A percentile compares a stretch with the other conserved stretches of the same genome.
These are phyloP conservation scores for Saccharum spontaneum DNA, from an alignment of 176 grass and related monocot species.

Conservation along the genomic window DNA sequence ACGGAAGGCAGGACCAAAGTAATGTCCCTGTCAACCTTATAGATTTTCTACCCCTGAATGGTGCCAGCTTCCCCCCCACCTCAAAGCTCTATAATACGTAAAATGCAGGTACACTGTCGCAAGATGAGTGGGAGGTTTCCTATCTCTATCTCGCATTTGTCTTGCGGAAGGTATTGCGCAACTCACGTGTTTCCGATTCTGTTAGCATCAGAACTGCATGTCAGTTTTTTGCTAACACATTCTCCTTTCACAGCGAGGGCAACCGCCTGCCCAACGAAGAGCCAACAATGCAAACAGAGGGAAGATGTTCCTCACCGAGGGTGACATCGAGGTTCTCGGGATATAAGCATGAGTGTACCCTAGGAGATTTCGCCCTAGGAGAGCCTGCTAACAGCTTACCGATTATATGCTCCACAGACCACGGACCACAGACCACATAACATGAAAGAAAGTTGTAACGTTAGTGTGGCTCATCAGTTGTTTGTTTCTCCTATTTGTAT, in stretches of 20 bases:
- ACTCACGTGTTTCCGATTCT: background rate
- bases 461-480: slow-evolving; percentile 33
- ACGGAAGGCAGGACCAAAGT: slow-evolving; percentile 79
- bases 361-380: background rate
- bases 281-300: slow-evolving; percentile 63
- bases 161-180: slow-evolving; percentile 65
- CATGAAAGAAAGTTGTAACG: slow-evolving; percentile 33
- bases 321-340: slow-evolving; percentile 62
- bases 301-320: slow-evolving; percentile 65
- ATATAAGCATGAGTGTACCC: background rate
- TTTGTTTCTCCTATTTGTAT: slow-evolving; percentile 13
- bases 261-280: slow-evolving; percentile 48
- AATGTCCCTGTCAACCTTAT: slow-evolving; percentile 14
- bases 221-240: slow-evolving; percentile 25
- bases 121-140: slow-evolving; percentile 96
- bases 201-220: background rate
- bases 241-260: slow-evolving; percentile 49
- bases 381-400: slow-evolving; percentile 53
- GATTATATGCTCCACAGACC: slow-evolving; percentile 31
- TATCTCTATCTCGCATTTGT: slow-evolving; percentile 95
- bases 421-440: background rate
- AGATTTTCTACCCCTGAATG: background rate
- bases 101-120: slow-evolving; percentile 70
- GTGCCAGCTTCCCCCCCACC: background rate
- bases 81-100: background rate